Conservation (phyloP, 1,139 yeast genomes). For the Magnusiomyces starmeri region DNA sequence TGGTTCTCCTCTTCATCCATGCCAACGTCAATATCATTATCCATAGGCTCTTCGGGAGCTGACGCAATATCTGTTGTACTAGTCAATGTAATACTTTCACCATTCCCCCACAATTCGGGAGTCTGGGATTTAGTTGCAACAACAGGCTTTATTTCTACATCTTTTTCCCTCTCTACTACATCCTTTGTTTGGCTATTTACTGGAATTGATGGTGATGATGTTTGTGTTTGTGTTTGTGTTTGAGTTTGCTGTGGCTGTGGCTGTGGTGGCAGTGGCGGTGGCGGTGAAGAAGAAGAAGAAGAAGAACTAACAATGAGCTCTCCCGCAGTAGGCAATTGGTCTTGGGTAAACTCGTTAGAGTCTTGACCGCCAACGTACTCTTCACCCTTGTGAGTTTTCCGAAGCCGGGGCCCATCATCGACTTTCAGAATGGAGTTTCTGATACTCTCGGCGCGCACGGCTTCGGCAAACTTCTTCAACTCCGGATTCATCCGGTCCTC, state of each 20-base stretch:
- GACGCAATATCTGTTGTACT: constrained; percentile 6
- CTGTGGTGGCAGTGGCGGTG: too few relatives aligned
- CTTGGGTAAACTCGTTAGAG: constrained; percentile 15
- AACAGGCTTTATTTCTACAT: background rate
- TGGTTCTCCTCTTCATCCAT: constrained; percentile 1
- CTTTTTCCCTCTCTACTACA: background rate
- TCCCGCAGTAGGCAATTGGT: background rate
- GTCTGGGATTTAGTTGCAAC: background rate
- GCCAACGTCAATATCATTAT: constrained; percentile 2
- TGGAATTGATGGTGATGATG: too few relatives aligned
- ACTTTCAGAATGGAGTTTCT: constrained; percentile 56
- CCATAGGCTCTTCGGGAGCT: constrained; percentile 3
- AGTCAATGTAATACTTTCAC: constrained; percentile 17
- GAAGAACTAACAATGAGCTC: constrained; percentile 17
- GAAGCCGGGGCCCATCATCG: constrained; percentile 50
- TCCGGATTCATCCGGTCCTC: constrained; percentile 70
- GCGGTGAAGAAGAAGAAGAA: constrained; percentile 13
- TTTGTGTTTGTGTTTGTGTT: too few relatives aligned
- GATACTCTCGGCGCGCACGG: constrained; percentile 61
- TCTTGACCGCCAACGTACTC: constrained; percentile 39
- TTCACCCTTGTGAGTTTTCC: constrained; percentile 83
- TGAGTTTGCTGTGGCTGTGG: too few relatives aligned
- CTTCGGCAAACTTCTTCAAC: constrained; percentile 59
- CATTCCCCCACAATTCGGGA: constrained; percentile 3
- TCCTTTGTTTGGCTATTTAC: background rate